Evolutionary conservation across 306 rosid species (phyloP), one percentile per base, ranked within the genome.

Genomic region (Trichosanthes truncata): DNA sequence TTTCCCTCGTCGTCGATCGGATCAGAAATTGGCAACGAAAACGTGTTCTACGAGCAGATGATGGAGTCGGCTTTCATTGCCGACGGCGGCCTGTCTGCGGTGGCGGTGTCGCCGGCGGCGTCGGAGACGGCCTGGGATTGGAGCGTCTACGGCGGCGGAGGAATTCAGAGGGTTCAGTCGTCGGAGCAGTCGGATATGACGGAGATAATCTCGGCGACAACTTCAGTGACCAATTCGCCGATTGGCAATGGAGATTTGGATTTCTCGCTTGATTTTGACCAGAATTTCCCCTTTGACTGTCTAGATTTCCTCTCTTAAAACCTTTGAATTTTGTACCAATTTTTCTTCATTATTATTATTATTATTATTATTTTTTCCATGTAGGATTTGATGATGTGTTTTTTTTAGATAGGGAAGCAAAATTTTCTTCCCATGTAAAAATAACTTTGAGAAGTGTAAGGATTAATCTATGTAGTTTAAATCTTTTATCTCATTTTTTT

Each of bases 201-300:
- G 20, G 97, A 90, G 74, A 89, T 85, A 4, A 69, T 88, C 51
- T 94, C 98, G 52, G 84, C 85, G 17, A 84, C 92, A 55, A 88
- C 85, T 82, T 92, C 97, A 5, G 88, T 52, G 72, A 35, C 84
- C 83, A 91, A 88, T 84, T 94, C 96, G 0, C 89, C 92, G 12
- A 86, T 88, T 17, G 23, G 18, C 1, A 38, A n/a, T 38, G 77
- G 74, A 60, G 87, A 85, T 45, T 82, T 85, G 21, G 92, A 87
- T 82, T 36, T 88, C 81, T 38, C 83, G 10, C 78, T 88, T 15
- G 89, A 89, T 82, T 82, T 89, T 33, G 88, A 90, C 60, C 55
- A 78, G 14, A 57, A 53, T 69, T 90, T 85, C 82, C 81, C 75
- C 4, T 86, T 83, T 41, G 86, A 83, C 73, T 66, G 66, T 69